Conservation (phyloP, 306 rosid genomes). For the Elaeagnus macrophylla region DNA sequence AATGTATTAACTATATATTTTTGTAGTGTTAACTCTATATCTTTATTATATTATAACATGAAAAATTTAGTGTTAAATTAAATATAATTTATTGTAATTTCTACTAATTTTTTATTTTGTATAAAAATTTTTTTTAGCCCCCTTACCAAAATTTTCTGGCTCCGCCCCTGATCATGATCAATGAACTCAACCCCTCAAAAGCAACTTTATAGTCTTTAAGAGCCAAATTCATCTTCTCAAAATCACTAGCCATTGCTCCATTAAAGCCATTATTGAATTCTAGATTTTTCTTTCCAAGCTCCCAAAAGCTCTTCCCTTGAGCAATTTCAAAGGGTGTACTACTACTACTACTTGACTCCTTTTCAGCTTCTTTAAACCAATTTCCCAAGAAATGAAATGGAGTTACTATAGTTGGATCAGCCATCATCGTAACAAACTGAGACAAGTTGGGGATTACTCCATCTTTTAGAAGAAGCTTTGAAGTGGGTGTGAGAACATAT, state of each 20-base stretch:
- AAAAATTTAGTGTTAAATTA: too few species aligned
- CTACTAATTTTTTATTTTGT: too few species aligned
- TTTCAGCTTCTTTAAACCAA: slow-evolving; percentile 24
- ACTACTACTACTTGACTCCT: too few species aligned
- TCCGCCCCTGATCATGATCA: too few species aligned
- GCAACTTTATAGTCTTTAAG: slow-evolving; percentile 27
- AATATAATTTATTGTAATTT: too few species aligned
- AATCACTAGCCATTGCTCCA: slow-evolving; percentile 39
- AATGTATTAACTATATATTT: too few species aligned
- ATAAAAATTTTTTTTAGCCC: too few species aligned
- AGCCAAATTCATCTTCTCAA: slow-evolving; percentile 29
- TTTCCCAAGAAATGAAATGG: slow-evolving; percentile 25
- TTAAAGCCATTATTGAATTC: slow-evolving; percentile 11
- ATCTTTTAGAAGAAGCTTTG: slow-evolving; percentile 35
- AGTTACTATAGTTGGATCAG: slow-evolving; percentile 3
- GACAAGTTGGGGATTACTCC: slow-evolving; percentile 17
- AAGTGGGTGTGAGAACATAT: slow-evolving; percentile 36
- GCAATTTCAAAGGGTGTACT: slow-evolving; percentile 23
- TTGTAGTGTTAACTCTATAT: too few species aligned
- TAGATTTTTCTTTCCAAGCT: slow-evolving; percentile 13
- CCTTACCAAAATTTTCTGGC: too few species aligned
- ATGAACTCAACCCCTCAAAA: slow-evolving; percentile 34
- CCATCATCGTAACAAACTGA: not conserved
- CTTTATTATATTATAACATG: too few species aligned
- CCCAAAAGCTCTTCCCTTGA: slow-evolving; percentile 29